Conservation (phyloP, 768 basidiomycete species). For the Rhizopogon vulgaris region DNA sequence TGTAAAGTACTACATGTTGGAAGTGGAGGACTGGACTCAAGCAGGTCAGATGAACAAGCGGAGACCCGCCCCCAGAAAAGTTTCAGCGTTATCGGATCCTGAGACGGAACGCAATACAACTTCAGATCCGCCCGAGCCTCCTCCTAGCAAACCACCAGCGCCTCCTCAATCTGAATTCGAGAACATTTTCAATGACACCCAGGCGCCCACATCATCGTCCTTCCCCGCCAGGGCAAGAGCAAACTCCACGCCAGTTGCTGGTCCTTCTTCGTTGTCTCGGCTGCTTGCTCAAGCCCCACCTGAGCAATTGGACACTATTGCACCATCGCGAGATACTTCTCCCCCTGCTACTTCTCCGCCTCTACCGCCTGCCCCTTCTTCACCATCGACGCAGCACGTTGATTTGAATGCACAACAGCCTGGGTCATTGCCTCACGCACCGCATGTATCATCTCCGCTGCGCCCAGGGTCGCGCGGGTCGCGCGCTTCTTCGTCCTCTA, state of each 20-base stretch:
- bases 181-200: conserved; percentile 60
- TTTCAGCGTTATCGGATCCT: conserved; percentile 29
- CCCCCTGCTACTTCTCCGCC: conserved; percentile 31
- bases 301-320: conserved; percentile 19
- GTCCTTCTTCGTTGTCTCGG: conserved; percentile 75
- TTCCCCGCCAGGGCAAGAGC: conserved; percentile 60
- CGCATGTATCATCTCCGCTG: conserved; percentile 46
- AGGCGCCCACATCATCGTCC: conserved; percentile 61
- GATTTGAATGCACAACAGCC: conserved; percentile 16
- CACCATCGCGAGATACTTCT: conserved; percentile 26
- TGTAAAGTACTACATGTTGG: conserved; percentile 89
- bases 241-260: conserved; percentile 61
- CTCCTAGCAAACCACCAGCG: conserved; percentile 42
- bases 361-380: conserved; percentile 32
- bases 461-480: conserved; percentile 72
- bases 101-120: conserved; percentile 33
- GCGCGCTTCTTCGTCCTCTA: conserved; percentile 64
- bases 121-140: conserved; percentile 14
- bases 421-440: conserved; percentile 29
- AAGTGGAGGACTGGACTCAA: conserved; percentile 92
- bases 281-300: conserved; percentile 68
- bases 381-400: conserved; percentile 14
- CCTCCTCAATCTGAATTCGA: conserved; percentile 70
- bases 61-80: conserved; percentile 46
- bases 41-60: conserved; percentile 57